Base-by-base conservation (phyloP, 192 early-diverging fungal species). In the Kickxella alabastrina region DNA sequence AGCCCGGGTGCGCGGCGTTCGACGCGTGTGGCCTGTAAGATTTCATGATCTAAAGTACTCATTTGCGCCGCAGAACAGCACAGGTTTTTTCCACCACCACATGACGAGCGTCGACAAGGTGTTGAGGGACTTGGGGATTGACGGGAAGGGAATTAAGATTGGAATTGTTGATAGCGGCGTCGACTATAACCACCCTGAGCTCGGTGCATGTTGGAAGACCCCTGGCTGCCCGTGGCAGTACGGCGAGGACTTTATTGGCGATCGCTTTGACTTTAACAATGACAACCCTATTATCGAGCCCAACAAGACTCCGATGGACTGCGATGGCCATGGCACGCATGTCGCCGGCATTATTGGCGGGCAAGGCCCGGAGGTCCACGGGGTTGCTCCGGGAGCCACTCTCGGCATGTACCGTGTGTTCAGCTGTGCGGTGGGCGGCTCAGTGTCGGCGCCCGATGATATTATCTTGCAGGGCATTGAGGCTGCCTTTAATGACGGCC, bases 301-400 rank as follows among this genome's bases (percentile, higher is more conserved):
- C 3, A 59, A 78, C 26, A 75, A 80, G 53, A 51, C 52, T 9
- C 69, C 69, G 4, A 60, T 61, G 57, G 69, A 72, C 25, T 85
- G 87, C 51, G 56, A 54, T 35, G 85, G 87, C 23, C 87, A 87
- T 58, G 85, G 84, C 17, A 86, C 84, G 3, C 84, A 85, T 34
- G 82, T 89, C 1, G 54, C 85, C 4, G 84, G 84, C 22, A 83
- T 85, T 22, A 70, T 85, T 35, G 78, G 62, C 31, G 83, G 41
- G 6, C 55, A 54, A 4, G 62, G 65, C 1, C 43, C 36, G 3
- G 43, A 17, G 6, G 81, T 83, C n/a, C 65, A 71, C 1, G 87
- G 87, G 21, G 82, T 89, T 17, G 84, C 83, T 0, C 87, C 83
- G n/a, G 62, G 65, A 10, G 84, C 79, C 6, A 86, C 79, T 2